A percentile compares a stretch with the other conserved stretches of the same genome.
phyloP scores from a whole-genome alignment of 345 rosid species.

The Aquilaria malaccensis region DNA sequence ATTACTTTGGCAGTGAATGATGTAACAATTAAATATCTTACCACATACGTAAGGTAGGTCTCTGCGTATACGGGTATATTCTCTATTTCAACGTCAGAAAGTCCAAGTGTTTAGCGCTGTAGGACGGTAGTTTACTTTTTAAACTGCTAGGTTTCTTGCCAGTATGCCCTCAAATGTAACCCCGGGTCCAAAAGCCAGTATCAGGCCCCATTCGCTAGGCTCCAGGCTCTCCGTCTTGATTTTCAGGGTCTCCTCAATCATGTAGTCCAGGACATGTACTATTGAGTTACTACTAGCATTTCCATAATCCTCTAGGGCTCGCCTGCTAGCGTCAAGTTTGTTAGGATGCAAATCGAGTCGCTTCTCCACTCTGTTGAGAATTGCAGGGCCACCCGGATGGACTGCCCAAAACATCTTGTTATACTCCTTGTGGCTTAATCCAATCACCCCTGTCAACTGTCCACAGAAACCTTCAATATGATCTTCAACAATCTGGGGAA shows the following conservation, averaged over 20 bases:
- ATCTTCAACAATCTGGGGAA: constrained; percentile 90
- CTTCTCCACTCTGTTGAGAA: constrained; percentile 78
- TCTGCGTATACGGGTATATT: background rate
- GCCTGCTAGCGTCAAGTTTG: constrained; percentile 72
- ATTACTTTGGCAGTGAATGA: too few species aligned
- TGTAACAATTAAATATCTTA: too few species aligned
- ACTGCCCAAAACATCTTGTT: constrained; percentile 92
- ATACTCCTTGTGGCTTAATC: constrained; percentile 41
- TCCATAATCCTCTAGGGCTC: constrained; percentile 88
- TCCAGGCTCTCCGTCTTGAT: constrained; percentile 16
- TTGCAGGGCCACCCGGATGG: constrained; percentile 99
- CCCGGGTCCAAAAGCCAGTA: constrained; percentile 96
- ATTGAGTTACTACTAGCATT: constrained; percentile 94
- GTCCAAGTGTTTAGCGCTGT: background rate
- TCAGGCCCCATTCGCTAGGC: constrained; percentile 63
- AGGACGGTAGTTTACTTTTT: constrained; percentile 5
- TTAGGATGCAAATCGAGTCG: constrained; percentile 64
- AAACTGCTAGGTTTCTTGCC: constrained; percentile 64
- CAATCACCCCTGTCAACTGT: constrained; percentile 43
- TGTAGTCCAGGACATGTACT: constrained; percentile 84
- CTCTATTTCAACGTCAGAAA: background rate
- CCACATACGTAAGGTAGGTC: too few species aligned
- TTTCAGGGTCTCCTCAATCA: constrained; percentile 71
- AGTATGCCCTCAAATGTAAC: constrained; percentile 96
- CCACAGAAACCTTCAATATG: constrained; percentile 73